These are phyloP conservation scores for Metschnikowia shivogae DNA, from an alignment of 805 yeast genomes.

Conservation along the genomic window DNA sequence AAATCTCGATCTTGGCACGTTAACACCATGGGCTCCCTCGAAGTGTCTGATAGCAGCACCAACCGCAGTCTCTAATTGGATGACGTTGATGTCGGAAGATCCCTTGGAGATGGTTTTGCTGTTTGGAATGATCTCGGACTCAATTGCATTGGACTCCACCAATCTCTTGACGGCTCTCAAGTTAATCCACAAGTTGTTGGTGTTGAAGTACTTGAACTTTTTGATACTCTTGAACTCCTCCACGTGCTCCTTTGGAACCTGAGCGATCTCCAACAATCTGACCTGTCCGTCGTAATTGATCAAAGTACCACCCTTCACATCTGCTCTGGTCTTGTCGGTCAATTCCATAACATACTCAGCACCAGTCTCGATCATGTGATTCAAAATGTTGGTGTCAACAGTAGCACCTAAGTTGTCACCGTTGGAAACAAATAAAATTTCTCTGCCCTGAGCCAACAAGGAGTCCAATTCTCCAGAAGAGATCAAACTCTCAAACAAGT, in stretches of 20 bases:
- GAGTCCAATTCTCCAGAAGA: constrained; percentile 90
- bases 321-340: constrained; percentile 98
- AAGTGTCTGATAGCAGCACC: constrained; percentile 99
- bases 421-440: constrained; percentile 89
- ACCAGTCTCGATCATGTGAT: constrained; percentile 87
- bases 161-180: constrained; percentile 90
- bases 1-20: constrained; percentile 96
- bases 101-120: constrained; percentile 78
- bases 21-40: constrained; percentile 93
- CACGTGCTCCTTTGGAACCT: constrained; percentile 96
- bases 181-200: constrained; percentile 97
- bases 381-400: constrained; percentile 83
- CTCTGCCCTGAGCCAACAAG: constrained; percentile 89
- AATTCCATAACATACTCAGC: constrained; percentile 98
- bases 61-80: constrained; percentile 97
- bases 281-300: constrained; percentile 94
- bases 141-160: constrained; percentile 75
- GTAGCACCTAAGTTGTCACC: constrained; percentile 99
- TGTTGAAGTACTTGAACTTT: constrained; percentile 96
- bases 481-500: constrained; percentile 84
- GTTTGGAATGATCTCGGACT: constrained; percentile 95
- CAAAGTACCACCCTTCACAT: constrained; percentile 98
- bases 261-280: constrained; percentile 92
- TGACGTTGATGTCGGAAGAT: constrained; percentile 71
- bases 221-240: constrained; percentile 98